Conservation (phyloP, 257 asterid species). For the Solanum habrochaites region DNA sequence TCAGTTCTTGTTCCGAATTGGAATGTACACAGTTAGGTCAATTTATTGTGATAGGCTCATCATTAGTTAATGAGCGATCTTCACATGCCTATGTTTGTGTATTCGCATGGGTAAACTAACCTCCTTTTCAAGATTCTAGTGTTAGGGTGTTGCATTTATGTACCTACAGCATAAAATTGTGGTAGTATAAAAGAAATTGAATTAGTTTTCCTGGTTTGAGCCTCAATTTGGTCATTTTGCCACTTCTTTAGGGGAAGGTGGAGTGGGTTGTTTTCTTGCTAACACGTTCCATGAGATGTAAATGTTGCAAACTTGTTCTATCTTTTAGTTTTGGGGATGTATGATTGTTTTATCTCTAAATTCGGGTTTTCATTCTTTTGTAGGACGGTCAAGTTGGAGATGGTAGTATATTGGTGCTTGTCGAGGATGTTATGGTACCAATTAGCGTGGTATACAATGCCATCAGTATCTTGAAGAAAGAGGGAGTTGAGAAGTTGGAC, state of each 20-base stretch:
- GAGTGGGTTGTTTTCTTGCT: neutral
- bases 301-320: neutral
- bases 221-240: neutral
- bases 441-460: slow-evolving; percentile 39
- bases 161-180: neutral
- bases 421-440: slow-evolving; percentile 42
- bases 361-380: neutral
- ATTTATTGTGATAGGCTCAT: neutral
- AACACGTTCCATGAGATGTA: neutral
- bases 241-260: neutral
- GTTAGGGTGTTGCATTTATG: neutral
- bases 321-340: neutral
- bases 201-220: neutral
- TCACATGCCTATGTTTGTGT: neutral
- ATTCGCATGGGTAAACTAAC: neutral
- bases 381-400: slow-evolving; percentile 33
- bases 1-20: neutral
- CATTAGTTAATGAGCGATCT: neutral
- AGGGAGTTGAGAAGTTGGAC: slow-evolving; percentile 32
- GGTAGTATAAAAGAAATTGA: neutral
- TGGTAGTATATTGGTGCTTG: slow-evolving; percentile 42
- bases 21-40: neutral
- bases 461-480: slow-evolving; percentile 39
- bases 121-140: neutral
- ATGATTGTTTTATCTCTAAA: neutral